Base-by-base conservation (phyloP, 768 basidiomycete genomes). In the Collybiopsis luxurians region DNA sequence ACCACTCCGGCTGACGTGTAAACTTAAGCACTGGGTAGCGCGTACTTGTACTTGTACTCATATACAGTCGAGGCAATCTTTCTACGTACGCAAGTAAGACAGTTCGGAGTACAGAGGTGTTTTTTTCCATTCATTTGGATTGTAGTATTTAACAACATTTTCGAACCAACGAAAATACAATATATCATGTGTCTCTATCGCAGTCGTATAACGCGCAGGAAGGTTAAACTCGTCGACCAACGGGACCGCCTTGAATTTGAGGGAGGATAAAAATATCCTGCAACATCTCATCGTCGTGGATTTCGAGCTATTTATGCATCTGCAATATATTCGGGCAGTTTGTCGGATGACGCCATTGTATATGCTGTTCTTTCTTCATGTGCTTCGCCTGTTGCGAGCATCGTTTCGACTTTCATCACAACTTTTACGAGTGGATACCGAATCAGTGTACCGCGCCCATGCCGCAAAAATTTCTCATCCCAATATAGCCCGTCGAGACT, bases 21-120 rank as follows among this genome's bases (percentile, higher is more conserved):
- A 34, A 6, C 13, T 13, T 34, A 34, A n/a, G n/a, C n/a, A n/a
- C n/a, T n/a, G n/a, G n/a, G n/a, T n/a, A n/a, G n/a, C n/a, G n/a
- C n/a, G n/a, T n/a, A n/a, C 26, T 55, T 46, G 51, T 4, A 59
- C 45, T 55, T 53, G 36, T 57, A 55, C 55, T 57, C 59, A 55
- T 53, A 51, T n/a, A n/a, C n/a, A n/a, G n/a, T n/a, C n/a, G n/a
- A n/a, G n/a, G n/a, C n/a, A n/a, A n/a, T n/a, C n/a, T n/a, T n/a
- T n/a, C n/a, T n/a, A n/a, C n/a, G n/a, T n/a, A n/a, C n/a, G n/a
- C n/a, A n/a, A n/a, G n/a, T n/a, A n/a, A n/a, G n/a, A n/a, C n/a
- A n/a, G n/a, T n/a, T n/a, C n/a, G n/a, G n/a, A n/a, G n/a, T n/a
- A n/a, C n/a, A n/a, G n/a, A n/a, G n/a, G n/a, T n/a, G n/a, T n/a